Percentiles rank a stretch among this genome's conserved stretches.
Conservation (phyloP, 768 basidiomycete genomes). For the Serendipita sp. region DNA sequence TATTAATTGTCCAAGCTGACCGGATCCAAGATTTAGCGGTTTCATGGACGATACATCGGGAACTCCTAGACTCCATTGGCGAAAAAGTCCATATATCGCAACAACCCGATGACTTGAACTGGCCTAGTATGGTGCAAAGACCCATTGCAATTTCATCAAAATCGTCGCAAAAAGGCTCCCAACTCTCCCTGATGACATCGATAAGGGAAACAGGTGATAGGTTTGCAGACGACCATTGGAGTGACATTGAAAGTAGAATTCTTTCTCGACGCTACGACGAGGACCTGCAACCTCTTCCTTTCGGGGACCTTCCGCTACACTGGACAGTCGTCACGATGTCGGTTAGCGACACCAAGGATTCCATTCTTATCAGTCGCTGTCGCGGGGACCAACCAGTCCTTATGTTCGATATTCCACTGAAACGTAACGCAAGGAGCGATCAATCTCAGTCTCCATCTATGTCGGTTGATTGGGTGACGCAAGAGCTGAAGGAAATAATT, state of each 20-base stretch:
- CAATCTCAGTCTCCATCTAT: conserved; percentile 47
- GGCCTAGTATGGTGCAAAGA: too few species aligned
- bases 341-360: conserved; percentile 66
- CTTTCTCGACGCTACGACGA: conserved; percentile 27
- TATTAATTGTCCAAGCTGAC: conserved; percentile 22
- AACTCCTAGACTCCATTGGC: conserved; percentile 42
- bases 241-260: conserved; percentile 8
- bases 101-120: conserved; percentile 8
- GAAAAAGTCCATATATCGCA: conserved; percentile 32
- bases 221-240: conserved; percentile 8
- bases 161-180: too few species aligned
- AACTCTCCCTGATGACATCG: too few species aligned
- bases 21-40: conserved; percentile 16
- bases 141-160: too few species aligned
- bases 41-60: conserved; percentile 24
- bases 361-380: conserved; percentile 71
- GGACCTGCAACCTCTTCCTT: conserved; percentile 19
- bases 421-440: conserved; percentile 58
- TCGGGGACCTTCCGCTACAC: conserved; percentile 38
- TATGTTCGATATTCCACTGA: conserved; percentile 75
- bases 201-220: too few species aligned
- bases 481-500: conserved; percentile 68
- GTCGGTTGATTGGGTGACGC: conserved; percentile 53
- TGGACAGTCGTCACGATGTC: conserved; percentile 80
- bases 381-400: conserved; percentile 45